Evolutionary conservation across 495 filamentous ascomycete species (phyloP).

Genomic region (Xylaria sp.): DNA sequence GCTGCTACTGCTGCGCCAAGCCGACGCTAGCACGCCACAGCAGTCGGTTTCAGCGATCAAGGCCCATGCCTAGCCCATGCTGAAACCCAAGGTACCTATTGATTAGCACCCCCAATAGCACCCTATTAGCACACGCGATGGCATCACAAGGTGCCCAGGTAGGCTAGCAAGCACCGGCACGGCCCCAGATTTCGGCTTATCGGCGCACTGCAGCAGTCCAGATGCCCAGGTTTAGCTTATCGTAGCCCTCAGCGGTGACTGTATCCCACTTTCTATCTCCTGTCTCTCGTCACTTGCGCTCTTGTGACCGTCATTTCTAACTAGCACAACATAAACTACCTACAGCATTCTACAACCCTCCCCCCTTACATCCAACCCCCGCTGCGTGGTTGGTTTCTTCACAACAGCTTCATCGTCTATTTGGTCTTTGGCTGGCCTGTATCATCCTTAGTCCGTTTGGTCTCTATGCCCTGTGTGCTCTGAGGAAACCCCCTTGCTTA

Average conservation of each 20-base stretch:
- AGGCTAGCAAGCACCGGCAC: conserved; percentile 10
- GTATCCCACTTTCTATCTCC: conserved; percentile 19
- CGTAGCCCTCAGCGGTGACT: conserved; percentile 7
- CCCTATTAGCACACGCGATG: conserved; percentile 14
- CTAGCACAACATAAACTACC: conserved; percentile 4
- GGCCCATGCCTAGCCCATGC: not conserved
- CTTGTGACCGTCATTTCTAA: conserved; percentile 16
- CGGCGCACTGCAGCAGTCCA: not conserved
- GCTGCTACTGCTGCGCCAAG: conserved; percentile 18
- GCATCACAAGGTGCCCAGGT: conserved; percentile 17
- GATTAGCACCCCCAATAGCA: not conserved
- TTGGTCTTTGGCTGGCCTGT: not conserved
- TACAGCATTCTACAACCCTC: not conserved
- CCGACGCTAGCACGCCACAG: conserved; percentile 15
- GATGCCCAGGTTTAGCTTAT: conserved; percentile 9
- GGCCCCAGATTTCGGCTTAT: conserved; percentile 23
- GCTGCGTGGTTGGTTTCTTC: no score
- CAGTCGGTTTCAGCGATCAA: conserved; percentile 14
- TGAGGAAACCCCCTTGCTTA: not conserved
- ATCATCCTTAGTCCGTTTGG: not conserved
- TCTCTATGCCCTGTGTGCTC: not conserved
- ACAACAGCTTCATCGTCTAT: not conserved
- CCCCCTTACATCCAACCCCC: not conserved
- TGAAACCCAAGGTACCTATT: conserved; percentile 13
- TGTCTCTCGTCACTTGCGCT: conserved; percentile 2